These are phyloP conservation scores for Aspergillus kassunensis DNA, from an alignment of 495 filamentous ascomycete genomes.

Conservation along the genomic window DNA sequence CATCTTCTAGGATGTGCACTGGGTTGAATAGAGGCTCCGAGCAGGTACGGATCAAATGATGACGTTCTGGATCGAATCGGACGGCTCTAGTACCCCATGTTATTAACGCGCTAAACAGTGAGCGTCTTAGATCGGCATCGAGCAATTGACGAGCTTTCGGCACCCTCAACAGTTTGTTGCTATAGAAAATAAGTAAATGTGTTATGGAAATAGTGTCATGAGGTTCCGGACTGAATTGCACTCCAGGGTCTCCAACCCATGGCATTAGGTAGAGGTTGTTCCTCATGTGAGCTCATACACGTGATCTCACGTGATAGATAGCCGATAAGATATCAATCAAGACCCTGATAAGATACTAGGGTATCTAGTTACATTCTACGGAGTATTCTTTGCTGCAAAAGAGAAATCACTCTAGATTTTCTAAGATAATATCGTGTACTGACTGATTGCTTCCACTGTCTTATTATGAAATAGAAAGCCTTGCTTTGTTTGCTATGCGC, in stretches of 20 bases:
- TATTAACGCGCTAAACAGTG: not conserved
- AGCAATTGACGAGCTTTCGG: not conserved
- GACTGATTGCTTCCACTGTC: not conserved
- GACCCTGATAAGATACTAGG: not conserved
- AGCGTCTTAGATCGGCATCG: not conserved
- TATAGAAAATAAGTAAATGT: not conserved
- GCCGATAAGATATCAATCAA: too few species aligned
- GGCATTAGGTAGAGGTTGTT: not conserved
- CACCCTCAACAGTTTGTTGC: not conserved
- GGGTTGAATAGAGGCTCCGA: not conserved
- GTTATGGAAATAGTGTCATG: not conserved
- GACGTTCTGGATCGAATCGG: not conserved
- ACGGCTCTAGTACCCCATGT: constrained; percentile 15
- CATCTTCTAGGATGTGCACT: constrained; percentile 29
- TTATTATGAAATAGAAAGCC: not conserved
- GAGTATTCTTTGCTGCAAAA: too few species aligned
- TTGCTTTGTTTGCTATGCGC: not conserved
- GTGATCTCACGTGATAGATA: constrained; percentile 2
- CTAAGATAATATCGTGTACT: too few species aligned
- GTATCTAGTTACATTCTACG: too few species aligned
- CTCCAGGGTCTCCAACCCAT: not conserved
- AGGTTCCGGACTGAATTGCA: not conserved
- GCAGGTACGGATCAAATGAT: constrained; percentile 2
- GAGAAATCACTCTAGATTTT: not conserved
- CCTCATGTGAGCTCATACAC: not conserved